phyloP scores from a whole-genome alignment of 2,329 filamentous ascomycete species.

The Aspergillaceae sp. region DNA sequence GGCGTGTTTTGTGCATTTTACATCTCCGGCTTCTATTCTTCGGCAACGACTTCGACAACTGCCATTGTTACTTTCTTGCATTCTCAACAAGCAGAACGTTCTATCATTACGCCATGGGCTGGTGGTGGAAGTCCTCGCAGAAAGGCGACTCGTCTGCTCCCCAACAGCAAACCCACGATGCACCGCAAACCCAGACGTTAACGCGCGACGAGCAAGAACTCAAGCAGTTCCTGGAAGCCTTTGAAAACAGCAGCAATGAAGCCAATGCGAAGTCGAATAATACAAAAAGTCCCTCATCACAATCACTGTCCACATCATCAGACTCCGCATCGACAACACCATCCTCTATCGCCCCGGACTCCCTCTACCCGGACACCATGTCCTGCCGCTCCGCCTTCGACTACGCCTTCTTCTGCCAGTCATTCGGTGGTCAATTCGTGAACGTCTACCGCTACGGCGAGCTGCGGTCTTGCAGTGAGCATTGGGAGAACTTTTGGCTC shows the following conservation, averaged over 20 bases:
- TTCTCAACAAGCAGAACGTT: no score
- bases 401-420: slow-evolving; percentile 87
- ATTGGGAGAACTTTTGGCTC: slow-evolving; percentile 94
- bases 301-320: slow-evolving; percentile 1
- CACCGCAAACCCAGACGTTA: slow-evolving; percentile 18
- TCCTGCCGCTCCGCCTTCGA: slow-evolving; percentile 88
- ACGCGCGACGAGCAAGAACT: slow-evolving; percentile 45
- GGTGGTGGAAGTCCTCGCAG: slow-evolving; percentile 34
- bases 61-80: no score
- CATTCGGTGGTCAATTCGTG: slow-evolving; percentile 82
- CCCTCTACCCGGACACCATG: slow-evolving; percentile 71
- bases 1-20: slow-evolving; percentile 17
- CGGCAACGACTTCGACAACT: no score
- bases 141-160: slow-evolving; percentile 17
- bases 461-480: slow-evolving; percentile 67
- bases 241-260: slow-evolving; percentile 28
- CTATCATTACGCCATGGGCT: slow-evolving; percentile 32
- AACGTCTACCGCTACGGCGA: slow-evolving; percentile 80
- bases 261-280: slow-evolving; percentile 3
- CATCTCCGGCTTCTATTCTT: not conserved
- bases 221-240: slow-evolving; percentile 43
- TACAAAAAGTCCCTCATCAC: not conserved
- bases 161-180: slow-evolving; percentile 7
- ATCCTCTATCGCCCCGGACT: slow-evolving; percentile 49
- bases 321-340: slow-evolving; percentile 7